These are phyloP conservation scores for Fraxinus platypoda DNA, from an alignment of 305 asterid genomes.

Conservation along the genomic window DNA sequence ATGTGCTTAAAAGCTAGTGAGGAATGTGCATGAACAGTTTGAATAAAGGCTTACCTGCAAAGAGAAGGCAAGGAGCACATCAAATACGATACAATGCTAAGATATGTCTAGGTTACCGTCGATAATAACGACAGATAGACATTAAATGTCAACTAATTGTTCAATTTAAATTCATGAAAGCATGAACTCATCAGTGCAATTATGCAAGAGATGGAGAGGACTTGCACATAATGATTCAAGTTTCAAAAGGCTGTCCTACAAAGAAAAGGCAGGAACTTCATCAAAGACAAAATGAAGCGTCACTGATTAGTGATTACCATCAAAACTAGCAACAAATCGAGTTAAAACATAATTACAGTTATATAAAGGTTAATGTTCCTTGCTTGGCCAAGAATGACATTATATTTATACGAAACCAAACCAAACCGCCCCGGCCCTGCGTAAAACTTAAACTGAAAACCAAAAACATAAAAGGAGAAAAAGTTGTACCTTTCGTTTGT, in stretches of 20 bases:
- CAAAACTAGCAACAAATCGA: not conserved
- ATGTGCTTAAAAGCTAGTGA: too few relatives aligned
- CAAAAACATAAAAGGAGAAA: too few relatives aligned
- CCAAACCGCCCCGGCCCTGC: too few relatives aligned
- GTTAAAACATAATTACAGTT: not conserved
- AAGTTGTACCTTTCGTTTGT: too few relatives aligned
- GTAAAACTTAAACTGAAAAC: too few relatives aligned
- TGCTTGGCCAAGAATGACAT: not conserved
- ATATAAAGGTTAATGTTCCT: not conserved
- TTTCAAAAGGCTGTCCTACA: not conserved
- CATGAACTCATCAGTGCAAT: slow-evolving; percentile 2
- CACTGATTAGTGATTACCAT: not conserved
- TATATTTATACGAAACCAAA: too few relatives aligned
- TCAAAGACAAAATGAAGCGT: not conserved
- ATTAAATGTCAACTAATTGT: not conserved
- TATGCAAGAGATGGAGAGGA: not conserved
- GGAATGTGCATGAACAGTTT: too few relatives aligned
- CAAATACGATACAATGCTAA: too few relatives aligned
- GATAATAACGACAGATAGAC: not conserved
- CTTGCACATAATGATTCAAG: not conserved
- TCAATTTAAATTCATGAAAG: not conserved
- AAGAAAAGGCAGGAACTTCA: not conserved
- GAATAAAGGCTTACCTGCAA: too few relatives aligned
- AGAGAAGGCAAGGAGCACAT: too few relatives aligned
- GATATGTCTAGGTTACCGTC: not conserved